phyloP scores from a whole-genome alignment of 1,284 basidiomycete species.

The Austroboletus rostrupii region DNA sequence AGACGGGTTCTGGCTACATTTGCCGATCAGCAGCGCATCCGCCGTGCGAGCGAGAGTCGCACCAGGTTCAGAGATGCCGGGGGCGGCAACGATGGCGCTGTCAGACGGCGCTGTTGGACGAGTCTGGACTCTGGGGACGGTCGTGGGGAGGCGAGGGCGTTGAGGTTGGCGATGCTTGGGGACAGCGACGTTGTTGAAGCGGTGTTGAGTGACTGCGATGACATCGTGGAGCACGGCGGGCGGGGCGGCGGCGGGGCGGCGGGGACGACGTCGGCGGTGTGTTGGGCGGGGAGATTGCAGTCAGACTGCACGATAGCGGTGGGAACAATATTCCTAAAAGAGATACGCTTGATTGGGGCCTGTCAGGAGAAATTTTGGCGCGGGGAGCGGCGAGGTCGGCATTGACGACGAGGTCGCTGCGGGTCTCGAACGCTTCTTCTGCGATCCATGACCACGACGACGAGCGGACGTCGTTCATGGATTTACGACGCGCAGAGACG shows the following conservation, averaged over 20 bases:
- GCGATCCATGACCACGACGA: conserved; percentile 32
- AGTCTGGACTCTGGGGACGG: conserved; percentile 14
- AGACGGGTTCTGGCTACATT: conserved; percentile 32
- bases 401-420: conserved; percentile 14
- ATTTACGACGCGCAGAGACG: conserved; percentile 57
- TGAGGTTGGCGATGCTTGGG: conserved; percentile 33
- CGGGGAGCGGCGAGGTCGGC: conserved; percentile 7
- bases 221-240: conserved; percentile 23
- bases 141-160: conserved; percentile 28
- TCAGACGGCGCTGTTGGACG: conserved; percentile 26
- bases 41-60: background rate
- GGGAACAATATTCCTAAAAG: conserved; percentile 21
- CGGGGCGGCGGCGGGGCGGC: conserved; percentile 14
- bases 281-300: conserved; percentile 15
- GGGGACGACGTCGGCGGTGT: conserved; percentile 22
- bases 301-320: conserved; percentile 16
- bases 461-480: conserved; percentile 38
- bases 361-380: conserved; percentile 28
- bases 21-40: conserved; percentile 10
- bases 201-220: conserved; percentile 30
- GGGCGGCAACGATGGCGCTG: conserved; percentile 22
- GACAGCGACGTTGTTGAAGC: conserved; percentile 30
- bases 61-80: conserved; percentile 28
- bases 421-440: background rate
- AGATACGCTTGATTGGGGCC: background rate